Evolutionary conservation across 2,329 filamentous ascomycete species (phyloP).

Genomic region (Colletotrichum melonis): DNA sequence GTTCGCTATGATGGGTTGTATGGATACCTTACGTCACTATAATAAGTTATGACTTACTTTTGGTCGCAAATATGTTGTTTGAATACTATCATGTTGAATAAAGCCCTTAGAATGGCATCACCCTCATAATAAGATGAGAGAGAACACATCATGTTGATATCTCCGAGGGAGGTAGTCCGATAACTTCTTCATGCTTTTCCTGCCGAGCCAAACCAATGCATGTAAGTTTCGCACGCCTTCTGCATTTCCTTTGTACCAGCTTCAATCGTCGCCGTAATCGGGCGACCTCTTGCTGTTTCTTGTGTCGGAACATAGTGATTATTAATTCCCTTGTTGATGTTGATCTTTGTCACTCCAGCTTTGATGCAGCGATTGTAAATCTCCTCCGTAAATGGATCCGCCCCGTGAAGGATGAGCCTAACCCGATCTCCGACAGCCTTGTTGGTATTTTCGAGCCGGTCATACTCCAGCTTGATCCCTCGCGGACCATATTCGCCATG

Average conservation of each 20-base stretch:
- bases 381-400: constrained; percentile 58
- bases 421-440: constrained; percentile 46
- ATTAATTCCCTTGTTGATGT: constrained; percentile 64
- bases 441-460: constrained; percentile 38
- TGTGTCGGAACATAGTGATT: constrained; percentile 44
- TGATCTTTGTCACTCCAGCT: constrained; percentile 59
- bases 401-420: constrained; percentile 59
- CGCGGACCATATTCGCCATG: constrained; percentile 78
- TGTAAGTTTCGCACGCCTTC: constrained; percentile 59
- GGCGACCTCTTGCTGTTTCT: neutral
- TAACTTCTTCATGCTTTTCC: constrained; percentile 50
- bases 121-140: too few relatives aligned
- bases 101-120: too few relatives aligned
- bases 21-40: too few relatives aligned
- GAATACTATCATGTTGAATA: too few relatives aligned
- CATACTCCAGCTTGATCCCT: constrained; percentile 71
- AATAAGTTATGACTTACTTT: too few relatives aligned
- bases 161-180: neutral
- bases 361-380: constrained; percentile 58
- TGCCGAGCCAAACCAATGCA: constrained; percentile 56
- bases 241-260: constrained; percentile 59
- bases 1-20: too few relatives aligned
- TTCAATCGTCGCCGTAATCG: constrained; percentile 47
- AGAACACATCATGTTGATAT: neutral
- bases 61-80: too few relatives aligned